Base-by-base conservation (phyloP, 1,284 basidiomycete genomes). In the Sporisorium sorghi region DNA sequence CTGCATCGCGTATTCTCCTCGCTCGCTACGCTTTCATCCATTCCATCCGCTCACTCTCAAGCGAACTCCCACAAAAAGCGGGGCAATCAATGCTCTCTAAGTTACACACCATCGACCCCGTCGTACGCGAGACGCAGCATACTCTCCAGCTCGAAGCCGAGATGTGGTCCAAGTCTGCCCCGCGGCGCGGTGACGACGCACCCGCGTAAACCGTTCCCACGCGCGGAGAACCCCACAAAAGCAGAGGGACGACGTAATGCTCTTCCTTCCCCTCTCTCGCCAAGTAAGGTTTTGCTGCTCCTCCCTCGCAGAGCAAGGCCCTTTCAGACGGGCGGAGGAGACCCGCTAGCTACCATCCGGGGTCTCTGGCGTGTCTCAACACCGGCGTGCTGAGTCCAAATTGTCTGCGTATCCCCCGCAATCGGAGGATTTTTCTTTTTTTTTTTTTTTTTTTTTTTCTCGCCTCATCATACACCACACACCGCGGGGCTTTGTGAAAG, bases 371-470 rank as follows among this genome's bases (percentile, higher is more conserved):
- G n/a, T 40, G 30, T 42, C 39, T 44, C 12, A 12, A 26, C 40
- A 24, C 50, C 51, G 40, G 40, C 28, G 51, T 42, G n/a, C 51
- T 53, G 51, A 43, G 51, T 43, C 14, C 4, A 7, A 48, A 46
- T 30, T 2, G 21, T 48, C 10, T n/a, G n/a, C n/a, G n/a, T 9
- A 17, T 40, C 24, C 37, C 50, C 37, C n/a, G 37, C 50, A 19
- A 28, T 40, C 50, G 37, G 50, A 52, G 50, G 39, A 15, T 40
- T 51, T 26, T 35, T 49, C 48, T 33, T 37, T 28, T 17, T 35
- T 8, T 28, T 28, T 30, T 30, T n/a, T n/a, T n/a, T n/a, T n/a
- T n/a, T n/a, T n/a, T n/a, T n/a, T n/a, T n/a, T n/a, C n/a, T n/a
- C n/a, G n/a, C n/a, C n/a, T n/a, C n/a, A n/a, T n/a, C n/a, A n/a